These are phyloP conservation scores for Thelonectria discophora DNA, from an alignment of 2,329 filamentous ascomycete genomes.

Conservation along the genomic window DNA sequence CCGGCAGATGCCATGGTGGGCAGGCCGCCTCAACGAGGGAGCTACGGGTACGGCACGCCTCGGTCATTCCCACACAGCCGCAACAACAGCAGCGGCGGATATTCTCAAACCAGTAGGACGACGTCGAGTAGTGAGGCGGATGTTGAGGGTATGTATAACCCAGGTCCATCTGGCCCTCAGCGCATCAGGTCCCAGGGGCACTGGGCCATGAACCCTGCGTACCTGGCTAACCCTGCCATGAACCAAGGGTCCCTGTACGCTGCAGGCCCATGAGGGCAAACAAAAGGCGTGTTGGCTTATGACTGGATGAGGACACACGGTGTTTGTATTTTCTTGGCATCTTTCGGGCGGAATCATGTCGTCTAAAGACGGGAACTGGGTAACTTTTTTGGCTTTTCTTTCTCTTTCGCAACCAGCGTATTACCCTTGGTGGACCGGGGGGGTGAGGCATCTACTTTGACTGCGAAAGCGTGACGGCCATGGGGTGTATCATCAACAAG, in stretches of 20 bases:
- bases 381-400: not conserved
- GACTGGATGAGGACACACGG: slow-evolving; percentile 2
- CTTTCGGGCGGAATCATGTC: slow-evolving; percentile 6
- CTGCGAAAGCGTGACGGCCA: slow-evolving; percentile 7
- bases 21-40: slow-evolving; percentile 29
- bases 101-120: slow-evolving; percentile 48
- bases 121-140: slow-evolving; percentile 46
- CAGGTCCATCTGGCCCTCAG: slow-evolving; percentile 36
- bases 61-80: slow-evolving; percentile 43
- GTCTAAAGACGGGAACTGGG: slow-evolving; percentile 2
- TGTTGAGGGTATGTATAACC: slow-evolving; percentile 33
- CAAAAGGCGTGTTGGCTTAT: not conserved
- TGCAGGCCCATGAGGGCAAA: slow-evolving; percentile 29
- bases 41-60: slow-evolving; percentile 45
- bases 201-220: slow-evolving; percentile 37
- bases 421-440: slow-evolving; percentile 1
- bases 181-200: slow-evolving; percentile 31
- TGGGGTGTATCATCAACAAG: slow-evolving; percentile 16
- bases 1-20: slow-evolving; percentile 22
- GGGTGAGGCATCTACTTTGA: slow-evolving; percentile 17
- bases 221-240: slow-evolving; percentile 26
- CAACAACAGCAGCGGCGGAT: slow-evolving; percentile 47
- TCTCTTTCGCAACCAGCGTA: slow-evolving; percentile 5
- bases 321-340: slow-evolving; percentile 8
- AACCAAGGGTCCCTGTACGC: slow-evolving; percentile 35